A percentile compares a stretch with the other conserved stretches of the same genome.
Evolutionary conservation across 208 protist genomes (phyloP).

Genomic region (Wallacemonas sp.): DNA sequence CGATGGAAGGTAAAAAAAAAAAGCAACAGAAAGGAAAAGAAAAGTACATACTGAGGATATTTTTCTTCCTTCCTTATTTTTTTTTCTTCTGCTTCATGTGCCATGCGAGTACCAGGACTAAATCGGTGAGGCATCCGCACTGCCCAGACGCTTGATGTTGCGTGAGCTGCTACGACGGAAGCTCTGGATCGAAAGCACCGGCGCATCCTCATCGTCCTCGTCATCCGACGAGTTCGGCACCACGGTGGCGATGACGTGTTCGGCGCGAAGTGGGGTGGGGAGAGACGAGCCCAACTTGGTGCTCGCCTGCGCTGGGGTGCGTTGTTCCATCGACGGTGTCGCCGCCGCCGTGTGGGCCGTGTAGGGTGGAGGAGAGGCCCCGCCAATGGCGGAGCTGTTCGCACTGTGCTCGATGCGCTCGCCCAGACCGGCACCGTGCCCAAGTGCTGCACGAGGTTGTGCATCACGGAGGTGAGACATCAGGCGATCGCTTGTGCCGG

Average conservation of each 20-base stretch:
- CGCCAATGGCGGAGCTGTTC: neutral
- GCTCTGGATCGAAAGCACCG: constrained; percentile 47
- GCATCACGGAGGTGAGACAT: too few species aligned
- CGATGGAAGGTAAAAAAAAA: too few species aligned
- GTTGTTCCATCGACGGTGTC: neutral
- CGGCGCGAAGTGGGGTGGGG: too few species aligned
- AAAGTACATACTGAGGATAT: too few species aligned
- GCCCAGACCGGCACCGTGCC: neutral
- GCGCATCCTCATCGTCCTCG: constrained; percentile 39
- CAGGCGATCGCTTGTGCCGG: too few species aligned
- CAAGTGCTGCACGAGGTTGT: too few species aligned
- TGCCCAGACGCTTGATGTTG: constrained; percentile 15
- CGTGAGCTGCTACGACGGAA: constrained; percentile 28
- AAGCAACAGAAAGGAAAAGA: too few species aligned
- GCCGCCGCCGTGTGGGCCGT: constrained; percentile 3
- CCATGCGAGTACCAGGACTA: too few species aligned
- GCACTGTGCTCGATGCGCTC: neutral
- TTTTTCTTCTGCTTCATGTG: too few species aligned
- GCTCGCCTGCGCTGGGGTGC: neutral
- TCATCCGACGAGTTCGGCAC: too few species aligned
- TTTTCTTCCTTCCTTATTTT: neutral
- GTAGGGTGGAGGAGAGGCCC: constrained; percentile 7
- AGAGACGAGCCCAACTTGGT: constrained; percentile 1
- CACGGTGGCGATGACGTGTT: too few species aligned
- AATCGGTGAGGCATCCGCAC: neutral